phyloP scores from a whole-genome alignment of 768 basidiomycete genomes.

The Tricholoma furcatifolium region DNA sequence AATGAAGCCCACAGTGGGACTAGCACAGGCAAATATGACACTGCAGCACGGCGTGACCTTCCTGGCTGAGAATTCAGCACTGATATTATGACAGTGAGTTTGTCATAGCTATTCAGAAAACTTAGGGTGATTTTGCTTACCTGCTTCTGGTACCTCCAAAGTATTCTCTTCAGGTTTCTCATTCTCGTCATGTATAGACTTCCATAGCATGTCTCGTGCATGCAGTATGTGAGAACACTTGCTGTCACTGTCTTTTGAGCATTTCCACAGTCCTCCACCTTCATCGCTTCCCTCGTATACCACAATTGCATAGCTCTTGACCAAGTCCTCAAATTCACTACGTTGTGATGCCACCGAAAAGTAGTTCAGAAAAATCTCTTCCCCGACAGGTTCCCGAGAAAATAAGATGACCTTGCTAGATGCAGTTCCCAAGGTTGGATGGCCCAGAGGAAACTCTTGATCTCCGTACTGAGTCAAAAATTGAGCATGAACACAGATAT shows the following conservation, averaged over 20 bases:
- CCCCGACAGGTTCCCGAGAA: not conserved
- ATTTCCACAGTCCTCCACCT: not conserved
- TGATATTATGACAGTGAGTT: not conserved
- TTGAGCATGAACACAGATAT: not conserved
- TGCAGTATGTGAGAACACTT: not conserved
- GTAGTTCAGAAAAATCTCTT: not conserved
- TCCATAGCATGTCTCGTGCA: not conserved
- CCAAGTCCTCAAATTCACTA: not conserved
- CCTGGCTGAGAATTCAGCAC: not conserved
- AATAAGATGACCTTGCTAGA: not conserved
- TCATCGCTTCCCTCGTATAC: not conserved
- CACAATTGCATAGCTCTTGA: not conserved
- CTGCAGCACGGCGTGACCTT: not conserved
- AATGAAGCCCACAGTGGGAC: not conserved
- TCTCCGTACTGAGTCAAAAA: not conserved
- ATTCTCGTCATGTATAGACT: not conserved
- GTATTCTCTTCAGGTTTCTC: not conserved
- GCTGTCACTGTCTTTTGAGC: not conserved
- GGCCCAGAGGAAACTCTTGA: not conserved
- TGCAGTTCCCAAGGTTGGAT: not conserved
- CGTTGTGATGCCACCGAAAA: not conserved
- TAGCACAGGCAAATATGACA: slow-evolving; percentile 1
- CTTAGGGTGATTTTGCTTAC: not conserved
- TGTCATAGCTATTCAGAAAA: not conserved
- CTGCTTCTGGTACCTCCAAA: not conserved